A percentile compares a stretch with the other conserved stretches of the same genome.
phyloP scores from a whole-genome alignment of 2,329 filamentous ascomycete species.

The Xylariaceae sp. region DNA sequence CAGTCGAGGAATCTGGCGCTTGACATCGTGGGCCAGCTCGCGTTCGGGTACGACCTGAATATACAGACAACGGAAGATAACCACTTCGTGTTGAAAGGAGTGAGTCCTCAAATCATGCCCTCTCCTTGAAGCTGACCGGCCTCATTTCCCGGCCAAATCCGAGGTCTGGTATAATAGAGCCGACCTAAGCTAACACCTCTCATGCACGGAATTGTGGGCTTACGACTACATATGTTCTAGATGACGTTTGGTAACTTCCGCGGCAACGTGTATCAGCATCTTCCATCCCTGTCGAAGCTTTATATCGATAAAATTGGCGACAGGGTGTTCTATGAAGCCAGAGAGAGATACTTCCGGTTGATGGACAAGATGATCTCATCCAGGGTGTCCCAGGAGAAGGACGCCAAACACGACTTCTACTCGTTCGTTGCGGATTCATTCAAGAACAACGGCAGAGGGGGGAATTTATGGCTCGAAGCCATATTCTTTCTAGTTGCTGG shows the following conservation, averaged over 20 bases:
- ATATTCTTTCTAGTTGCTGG: constrained; percentile 13
- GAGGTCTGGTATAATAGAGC: neutral
- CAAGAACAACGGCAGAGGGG: neutral
- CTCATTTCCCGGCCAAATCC: neutral
- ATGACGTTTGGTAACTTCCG: neutral
- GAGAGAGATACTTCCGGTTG: neutral
- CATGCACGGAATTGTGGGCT: too few relatives aligned
- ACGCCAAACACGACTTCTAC: constrained; percentile 16
- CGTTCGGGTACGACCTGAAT: constrained; percentile 15
- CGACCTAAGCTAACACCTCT: neutral
- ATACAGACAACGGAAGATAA: constrained; percentile 6
- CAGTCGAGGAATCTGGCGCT: constrained; percentile 2
- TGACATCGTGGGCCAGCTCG: constrained; percentile 15
- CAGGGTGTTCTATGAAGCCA: neutral
- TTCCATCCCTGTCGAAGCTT: neutral
- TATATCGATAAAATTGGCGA: neutral
- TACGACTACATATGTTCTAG: neutral
- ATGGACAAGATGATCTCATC: constrained; percentile 10
- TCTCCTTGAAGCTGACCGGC: neutral
- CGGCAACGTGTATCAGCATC: neutral
- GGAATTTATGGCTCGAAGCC: constrained; percentile 9
- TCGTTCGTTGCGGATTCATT: constrained; percentile 8
- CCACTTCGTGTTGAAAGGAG: neutral
- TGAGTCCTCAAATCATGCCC: neutral
- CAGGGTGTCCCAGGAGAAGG: constrained; percentile 5